These are phyloP conservation scores for Aspergillus sp. DNA, from an alignment of 2,329 filamentous ascomycete species.

Conservation along the genomic window DNA sequence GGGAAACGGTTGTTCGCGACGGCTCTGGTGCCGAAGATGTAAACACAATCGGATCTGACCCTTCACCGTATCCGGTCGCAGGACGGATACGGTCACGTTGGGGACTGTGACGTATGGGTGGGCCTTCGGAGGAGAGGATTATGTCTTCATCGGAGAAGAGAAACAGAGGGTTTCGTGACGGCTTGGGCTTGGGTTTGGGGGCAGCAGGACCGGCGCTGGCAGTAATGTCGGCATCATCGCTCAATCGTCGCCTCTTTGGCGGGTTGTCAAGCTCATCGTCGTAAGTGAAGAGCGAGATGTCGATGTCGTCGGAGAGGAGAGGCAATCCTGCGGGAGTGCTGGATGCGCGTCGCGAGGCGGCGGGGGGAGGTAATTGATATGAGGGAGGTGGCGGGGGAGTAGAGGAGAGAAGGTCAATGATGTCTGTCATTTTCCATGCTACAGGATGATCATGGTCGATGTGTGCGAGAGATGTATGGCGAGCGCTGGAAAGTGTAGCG, in stretches of 20 bases:
- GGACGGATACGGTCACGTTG: constrained; percentile 7
- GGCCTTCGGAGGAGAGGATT: constrained; percentile 12
- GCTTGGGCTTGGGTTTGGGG: background rate
- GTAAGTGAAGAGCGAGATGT: constrained; percentile 25
- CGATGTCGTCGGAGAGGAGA: constrained; percentile 28
- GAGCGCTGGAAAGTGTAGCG: background rate
- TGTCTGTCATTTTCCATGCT: constrained; percentile 32
- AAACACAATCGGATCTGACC: constrained; percentile 43
- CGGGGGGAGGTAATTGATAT: constrained; percentile 10
- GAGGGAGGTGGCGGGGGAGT: constrained; percentile 23
- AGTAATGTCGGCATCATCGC: constrained; percentile 14
- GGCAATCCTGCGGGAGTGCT: constrained; percentile 6
- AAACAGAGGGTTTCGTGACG: constrained; percentile 16
- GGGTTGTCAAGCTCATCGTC: constrained; percentile 24
- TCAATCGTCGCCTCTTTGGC: constrained; percentile 31
- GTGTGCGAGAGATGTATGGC: background rate
- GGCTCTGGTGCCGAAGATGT: constrained; percentile 40
- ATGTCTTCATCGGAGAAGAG: constrained; percentile 32
- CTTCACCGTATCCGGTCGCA: constrained; percentile 18
- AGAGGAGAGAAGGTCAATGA: constrained; percentile 40
- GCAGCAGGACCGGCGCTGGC: background rate
- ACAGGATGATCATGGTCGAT: background rate
- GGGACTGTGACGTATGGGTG: background rate
- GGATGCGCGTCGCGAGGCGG: constrained; percentile 4
- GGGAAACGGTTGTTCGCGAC: background rate